Evolutionary conservation across 192 early-diverging fungal species (phyloP).

Genomic region (Coemansia sp.): DNA sequence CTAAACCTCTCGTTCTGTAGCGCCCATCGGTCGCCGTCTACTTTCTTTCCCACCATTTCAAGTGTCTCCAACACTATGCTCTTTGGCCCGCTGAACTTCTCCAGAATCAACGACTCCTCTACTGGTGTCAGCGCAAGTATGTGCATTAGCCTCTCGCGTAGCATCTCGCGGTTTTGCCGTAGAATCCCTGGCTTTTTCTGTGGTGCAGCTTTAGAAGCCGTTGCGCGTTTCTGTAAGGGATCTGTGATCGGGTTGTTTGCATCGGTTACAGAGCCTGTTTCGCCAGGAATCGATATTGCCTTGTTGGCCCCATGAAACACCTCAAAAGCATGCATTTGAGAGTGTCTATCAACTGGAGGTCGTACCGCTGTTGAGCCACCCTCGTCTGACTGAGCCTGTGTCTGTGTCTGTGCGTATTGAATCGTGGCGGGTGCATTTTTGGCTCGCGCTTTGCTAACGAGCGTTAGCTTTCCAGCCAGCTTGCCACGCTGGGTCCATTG

Average conservation of each 20-base stretch:
- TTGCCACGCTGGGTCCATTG: slow-evolving; percentile 39
- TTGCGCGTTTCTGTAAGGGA: background rate
- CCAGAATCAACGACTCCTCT: slow-evolving; percentile 21
- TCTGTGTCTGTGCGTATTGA: background rate
- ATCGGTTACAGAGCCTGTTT: background rate
- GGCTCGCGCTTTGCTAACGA: slow-evolving; percentile 6
- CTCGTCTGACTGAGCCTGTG: background rate
- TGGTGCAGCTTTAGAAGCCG: slow-evolving; percentile 16
- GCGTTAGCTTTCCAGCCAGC: slow-evolving; percentile 40
- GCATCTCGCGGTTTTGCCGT: slow-evolving; percentile 40
- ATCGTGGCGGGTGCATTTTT: background rate
- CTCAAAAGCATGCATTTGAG: background rate
- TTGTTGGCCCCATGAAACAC: background rate
- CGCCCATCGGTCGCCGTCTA: slow-evolving; percentile 36
- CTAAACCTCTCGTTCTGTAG: slow-evolving; percentile 54
- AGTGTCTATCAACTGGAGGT: background rate
- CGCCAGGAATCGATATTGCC: background rate
- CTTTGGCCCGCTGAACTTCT: slow-evolving; percentile 18
- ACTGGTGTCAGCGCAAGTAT: slow-evolving; percentile 26
- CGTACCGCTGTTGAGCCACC: background rate
- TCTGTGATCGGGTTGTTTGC: background rate
- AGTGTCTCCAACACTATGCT: slow-evolving; percentile 24
- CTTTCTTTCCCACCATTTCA: slow-evolving; percentile 18
- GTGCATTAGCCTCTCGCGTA: slow-evolving; percentile 39
- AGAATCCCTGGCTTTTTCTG: slow-evolving; percentile 51